Percentiles rank a stretch among this genome's conserved stretches.
Conservation (phyloP, 139 green algal genomes). For the Edaphochlamys debaryana region DNA sequence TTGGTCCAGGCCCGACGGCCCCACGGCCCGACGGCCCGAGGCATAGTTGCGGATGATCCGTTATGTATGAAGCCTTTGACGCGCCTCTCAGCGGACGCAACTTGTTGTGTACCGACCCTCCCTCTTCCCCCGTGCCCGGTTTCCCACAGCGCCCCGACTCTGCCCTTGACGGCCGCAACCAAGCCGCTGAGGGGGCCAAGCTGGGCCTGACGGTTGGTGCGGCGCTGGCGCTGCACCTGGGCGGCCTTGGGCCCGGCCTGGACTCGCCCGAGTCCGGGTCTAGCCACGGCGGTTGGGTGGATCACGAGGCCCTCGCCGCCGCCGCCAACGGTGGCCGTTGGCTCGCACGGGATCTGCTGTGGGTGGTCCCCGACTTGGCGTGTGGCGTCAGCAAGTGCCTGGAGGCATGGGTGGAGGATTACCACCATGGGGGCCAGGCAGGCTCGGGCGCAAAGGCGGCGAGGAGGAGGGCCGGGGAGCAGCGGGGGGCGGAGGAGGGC, state of each 20-base stretch:
- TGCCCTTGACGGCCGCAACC: conserved; percentile 4
- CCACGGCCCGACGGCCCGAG: too few relatives aligned
- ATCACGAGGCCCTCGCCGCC: too few relatives aligned
- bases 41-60: too few relatives aligned
- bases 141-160: not conserved
- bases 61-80: too few relatives aligned
- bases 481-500: not conserved
- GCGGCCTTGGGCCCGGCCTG: not conserved
- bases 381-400: conserved; percentile 58
- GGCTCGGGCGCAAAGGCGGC: not conserved
- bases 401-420: conserved; percentile 62
- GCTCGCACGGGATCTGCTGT: conserved; percentile 80
- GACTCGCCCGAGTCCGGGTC: too few relatives aligned
- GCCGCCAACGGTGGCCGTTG: conserved; percentile 45
- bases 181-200: conserved; percentile 10
- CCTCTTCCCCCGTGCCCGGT: too few relatives aligned
- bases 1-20: too few relatives aligned
- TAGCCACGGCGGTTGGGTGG: too few relatives aligned
- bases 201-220: conserved; percentile 21
- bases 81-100: too few relatives aligned
- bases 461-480: not conserved
- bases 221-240: conserved; percentile 60
- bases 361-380: conserved; percentile 67
- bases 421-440: too few relatives aligned
- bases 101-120: too few relatives aligned